phyloP scores from a whole-genome alignment of 441 rosid genomes.

The Flueggea neowawraea region DNA sequence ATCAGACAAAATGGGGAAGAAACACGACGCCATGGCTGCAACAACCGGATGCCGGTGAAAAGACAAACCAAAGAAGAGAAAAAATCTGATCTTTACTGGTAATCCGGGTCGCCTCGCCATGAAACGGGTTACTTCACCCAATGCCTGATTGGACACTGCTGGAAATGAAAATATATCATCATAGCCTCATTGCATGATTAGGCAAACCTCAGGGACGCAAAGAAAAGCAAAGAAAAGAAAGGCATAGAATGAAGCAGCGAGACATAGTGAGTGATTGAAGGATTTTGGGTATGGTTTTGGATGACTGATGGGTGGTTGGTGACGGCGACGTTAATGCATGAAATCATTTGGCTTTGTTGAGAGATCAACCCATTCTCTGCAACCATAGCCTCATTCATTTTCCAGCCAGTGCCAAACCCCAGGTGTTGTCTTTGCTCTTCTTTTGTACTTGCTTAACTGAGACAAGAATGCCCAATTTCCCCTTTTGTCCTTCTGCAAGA shows the following conservation, averaged over 20 bases:
- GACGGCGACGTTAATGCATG: neutral
- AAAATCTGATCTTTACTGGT: neutral
- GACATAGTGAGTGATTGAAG: too few relatives aligned
- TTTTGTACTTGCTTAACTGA: neutral
- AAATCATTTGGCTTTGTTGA: neutral
- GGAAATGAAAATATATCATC: slow-evolving; percentile 11
- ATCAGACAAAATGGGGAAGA: neutral
- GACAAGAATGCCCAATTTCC: too few relatives aligned
- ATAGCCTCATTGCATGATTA: slow-evolving; percentile 1
- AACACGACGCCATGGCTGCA: slow-evolving; percentile 10
- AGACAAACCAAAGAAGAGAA: neutral
- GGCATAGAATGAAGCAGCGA: too few relatives aligned
- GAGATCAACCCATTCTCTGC: too few relatives aligned
- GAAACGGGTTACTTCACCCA: neutral
- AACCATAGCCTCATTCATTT: slow-evolving; percentile 3
- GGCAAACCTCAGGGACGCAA: too few relatives aligned
- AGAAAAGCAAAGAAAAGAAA: too few relatives aligned
- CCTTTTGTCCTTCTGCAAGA: too few relatives aligned
- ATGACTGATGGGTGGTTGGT: too few relatives aligned
- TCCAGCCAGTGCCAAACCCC: slow-evolving; percentile 2
- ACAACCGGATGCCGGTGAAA: slow-evolving; percentile 1
- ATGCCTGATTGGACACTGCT: slow-evolving; percentile 7
- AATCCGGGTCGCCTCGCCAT: slow-evolving; percentile 15
- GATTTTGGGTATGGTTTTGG: too few relatives aligned
- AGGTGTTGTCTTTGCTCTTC: neutral